A percentile compares a stretch with the other conserved stretches of the same genome.
These are phyloP conservation scores for Ephemerocybe angulata DNA, from an alignment of 768 basidiomycete genomes.

Conservation along the genomic window DNA sequence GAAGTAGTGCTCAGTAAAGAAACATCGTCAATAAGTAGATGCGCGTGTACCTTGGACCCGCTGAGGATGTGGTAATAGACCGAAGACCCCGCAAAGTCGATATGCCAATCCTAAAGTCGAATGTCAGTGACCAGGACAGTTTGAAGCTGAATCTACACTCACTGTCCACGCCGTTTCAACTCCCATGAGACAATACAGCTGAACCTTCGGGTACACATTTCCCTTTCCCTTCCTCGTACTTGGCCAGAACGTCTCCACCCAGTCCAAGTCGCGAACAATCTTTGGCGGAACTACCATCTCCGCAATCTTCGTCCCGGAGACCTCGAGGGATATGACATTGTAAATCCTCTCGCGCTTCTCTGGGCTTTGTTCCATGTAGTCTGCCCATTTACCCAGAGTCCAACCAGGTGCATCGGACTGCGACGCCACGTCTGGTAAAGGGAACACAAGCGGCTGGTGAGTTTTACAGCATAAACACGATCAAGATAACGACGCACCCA, in stretches of 20 bases:
- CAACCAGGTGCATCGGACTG: slow-evolving; percentile 85
- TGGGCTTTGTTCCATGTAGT: slow-evolving; percentile 72
- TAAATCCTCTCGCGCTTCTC: slow-evolving; percentile 77
- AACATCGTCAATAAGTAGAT: neutral
- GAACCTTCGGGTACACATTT: slow-evolving; percentile 85
- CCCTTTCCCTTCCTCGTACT: slow-evolving; percentile 67
- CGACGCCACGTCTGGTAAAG: slow-evolving; percentile 89
- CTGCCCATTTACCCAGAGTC: slow-evolving; percentile 89
- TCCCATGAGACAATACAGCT: slow-evolving; percentile 96
- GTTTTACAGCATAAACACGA: neutral
- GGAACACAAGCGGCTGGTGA: slow-evolving; percentile 4
- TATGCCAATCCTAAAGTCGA: slow-evolving; percentile 82
- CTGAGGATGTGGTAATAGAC: slow-evolving; percentile 95
- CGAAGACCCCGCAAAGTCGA: slow-evolving; percentile 96
- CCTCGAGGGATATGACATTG: slow-evolving; percentile 94
- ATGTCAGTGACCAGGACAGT: neutral
- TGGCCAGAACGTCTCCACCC: slow-evolving; percentile 98
- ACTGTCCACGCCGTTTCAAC: slow-evolving; percentile 94
- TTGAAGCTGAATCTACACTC: slow-evolving; percentile 24
- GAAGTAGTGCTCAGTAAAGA: slow-evolving; percentile 7
- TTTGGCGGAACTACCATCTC: slow-evolving; percentile 79
- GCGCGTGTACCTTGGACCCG: slow-evolving; percentile 76
- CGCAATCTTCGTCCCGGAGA: slow-evolving; percentile 80
- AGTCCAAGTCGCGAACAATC: slow-evolving; percentile 85
- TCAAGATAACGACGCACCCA: slow-evolving; percentile 50